These are phyloP conservation scores for Symbiodinium pilosum DNA, from an alignment of 73 alveolate genomes.

Conservation along the genomic window DNA sequence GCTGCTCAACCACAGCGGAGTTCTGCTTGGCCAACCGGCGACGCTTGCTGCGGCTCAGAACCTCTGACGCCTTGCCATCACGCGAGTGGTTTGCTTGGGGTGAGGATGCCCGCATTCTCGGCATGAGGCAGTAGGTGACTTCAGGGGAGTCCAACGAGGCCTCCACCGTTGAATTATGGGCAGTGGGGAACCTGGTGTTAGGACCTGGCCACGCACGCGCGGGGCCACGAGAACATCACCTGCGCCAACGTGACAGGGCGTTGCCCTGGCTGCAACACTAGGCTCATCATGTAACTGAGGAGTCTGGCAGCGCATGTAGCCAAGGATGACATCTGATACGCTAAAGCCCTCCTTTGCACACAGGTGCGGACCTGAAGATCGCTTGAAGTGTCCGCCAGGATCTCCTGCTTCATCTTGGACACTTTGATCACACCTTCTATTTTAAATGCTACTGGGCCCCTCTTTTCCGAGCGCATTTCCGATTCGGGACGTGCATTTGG, in stretches of 20 bases:
- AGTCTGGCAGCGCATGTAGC: neutral
- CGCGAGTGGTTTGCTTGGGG: neutral
- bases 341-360: neutral
- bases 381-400: neutral
- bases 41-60: neutral
- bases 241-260: neutral
- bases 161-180: neutral
- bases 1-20: too few species aligned
- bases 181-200: neutral
- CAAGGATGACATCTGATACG: neutral
- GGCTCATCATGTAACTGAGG: neutral
- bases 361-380: neutral
- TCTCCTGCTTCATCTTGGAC: neutral
- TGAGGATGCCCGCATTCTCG: neutral
- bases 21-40: neutral
- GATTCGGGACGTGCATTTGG: constrained; percentile 31
- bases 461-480: neutral
- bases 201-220: neutral
- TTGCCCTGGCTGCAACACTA: neutral
- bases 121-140: neutral
- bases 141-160: neutral
- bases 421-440: neutral
- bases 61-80: neutral
- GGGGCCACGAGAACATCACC: neutral
- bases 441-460: neutral